A percentile compares a stretch with the other conserved stretches of the same genome.
These are phyloP conservation scores for Corylus americana DNA, from an alignment of 306 rosid genomes.

Conservation along the genomic window DNA sequence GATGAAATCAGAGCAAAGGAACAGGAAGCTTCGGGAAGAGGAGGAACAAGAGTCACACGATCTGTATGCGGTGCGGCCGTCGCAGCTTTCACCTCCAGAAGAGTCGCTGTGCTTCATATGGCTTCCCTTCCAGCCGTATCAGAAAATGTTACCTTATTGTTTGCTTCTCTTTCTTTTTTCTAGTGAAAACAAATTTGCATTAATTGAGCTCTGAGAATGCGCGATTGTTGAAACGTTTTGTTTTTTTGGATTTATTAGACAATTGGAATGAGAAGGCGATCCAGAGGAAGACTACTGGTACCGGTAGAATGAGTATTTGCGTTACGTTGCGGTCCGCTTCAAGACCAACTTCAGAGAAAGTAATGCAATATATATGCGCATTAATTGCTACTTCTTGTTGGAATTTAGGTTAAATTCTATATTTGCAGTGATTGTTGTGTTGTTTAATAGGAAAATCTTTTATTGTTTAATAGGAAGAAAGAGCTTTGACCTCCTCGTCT, in stretches of 20 bases:
- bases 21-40: slow-evolving; percentile 66
- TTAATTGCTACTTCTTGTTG: too few species aligned
- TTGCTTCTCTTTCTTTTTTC: not conserved
- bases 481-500: slow-evolving; percentile 22
- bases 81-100: slow-evolving; percentile 70
- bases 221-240: too few species aligned
- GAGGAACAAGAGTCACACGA: slow-evolving; percentile 70
- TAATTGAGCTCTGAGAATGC: not conserved
- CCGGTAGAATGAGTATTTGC: slow-evolving; percentile 22
- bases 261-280: slow-evolving; percentile 25
- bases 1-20: slow-evolving; percentile 47
- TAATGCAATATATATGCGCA: too few species aligned
- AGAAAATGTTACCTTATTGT: slow-evolving; percentile 34
- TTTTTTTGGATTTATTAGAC: not conserved
- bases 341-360: slow-evolving; percentile 17
- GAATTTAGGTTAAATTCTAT: not conserved
- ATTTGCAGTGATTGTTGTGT: not conserved
- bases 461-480: slow-evolving; percentile 20
- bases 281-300: slow-evolving; percentile 18
- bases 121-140: slow-evolving; percentile 55
- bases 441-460: not conserved
- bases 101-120: slow-evolving; percentile 60
- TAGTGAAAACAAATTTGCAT: not conserved
- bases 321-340: slow-evolving; percentile 10
- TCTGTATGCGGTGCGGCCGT: slow-evolving; percentile 63